Conservation (phyloP, 192 early-diverging fungal species). For the Gonapodya prolifera region DNA sequence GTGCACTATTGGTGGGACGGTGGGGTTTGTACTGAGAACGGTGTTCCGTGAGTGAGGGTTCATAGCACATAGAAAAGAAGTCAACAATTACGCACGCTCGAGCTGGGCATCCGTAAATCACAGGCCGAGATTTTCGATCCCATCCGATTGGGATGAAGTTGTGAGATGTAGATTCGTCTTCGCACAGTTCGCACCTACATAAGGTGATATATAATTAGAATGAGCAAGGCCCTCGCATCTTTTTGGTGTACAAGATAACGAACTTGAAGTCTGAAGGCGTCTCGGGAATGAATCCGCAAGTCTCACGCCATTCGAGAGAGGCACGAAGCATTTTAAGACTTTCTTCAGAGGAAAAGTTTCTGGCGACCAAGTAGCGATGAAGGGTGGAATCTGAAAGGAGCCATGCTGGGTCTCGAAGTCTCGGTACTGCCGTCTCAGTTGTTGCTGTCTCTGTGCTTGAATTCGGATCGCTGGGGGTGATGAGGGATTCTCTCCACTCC, state of each 20-base stretch:
- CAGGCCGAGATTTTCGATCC: neutral
- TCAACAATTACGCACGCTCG: neutral
- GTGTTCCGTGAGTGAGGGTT: neutral
- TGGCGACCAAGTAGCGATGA: neutral
- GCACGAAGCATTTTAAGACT: neutral
- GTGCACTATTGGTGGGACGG: neutral
- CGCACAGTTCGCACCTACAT: neutral
- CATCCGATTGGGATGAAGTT: neutral
- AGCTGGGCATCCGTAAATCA: neutral
- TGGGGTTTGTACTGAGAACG: neutral
- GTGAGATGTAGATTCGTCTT: neutral
- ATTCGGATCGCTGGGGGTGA: too few species aligned
- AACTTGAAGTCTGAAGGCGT: neutral
- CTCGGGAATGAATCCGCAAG: neutral
- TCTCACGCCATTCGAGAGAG: neutral
- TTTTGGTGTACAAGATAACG: too few species aligned
- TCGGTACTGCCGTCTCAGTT: neutral
- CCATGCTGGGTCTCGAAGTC: neutral
- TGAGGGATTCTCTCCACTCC: neutral
- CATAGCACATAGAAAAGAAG: neutral
- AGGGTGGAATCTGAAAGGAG: neutral
- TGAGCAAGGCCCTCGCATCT: neutral
- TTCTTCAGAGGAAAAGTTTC: neutral
- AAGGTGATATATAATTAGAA: neutral
- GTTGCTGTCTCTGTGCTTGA: neutral